phyloP scores from a whole-genome alignment of 2,329 filamentous ascomycete species.

The Microdochium trichocladiopsis region DNA sequence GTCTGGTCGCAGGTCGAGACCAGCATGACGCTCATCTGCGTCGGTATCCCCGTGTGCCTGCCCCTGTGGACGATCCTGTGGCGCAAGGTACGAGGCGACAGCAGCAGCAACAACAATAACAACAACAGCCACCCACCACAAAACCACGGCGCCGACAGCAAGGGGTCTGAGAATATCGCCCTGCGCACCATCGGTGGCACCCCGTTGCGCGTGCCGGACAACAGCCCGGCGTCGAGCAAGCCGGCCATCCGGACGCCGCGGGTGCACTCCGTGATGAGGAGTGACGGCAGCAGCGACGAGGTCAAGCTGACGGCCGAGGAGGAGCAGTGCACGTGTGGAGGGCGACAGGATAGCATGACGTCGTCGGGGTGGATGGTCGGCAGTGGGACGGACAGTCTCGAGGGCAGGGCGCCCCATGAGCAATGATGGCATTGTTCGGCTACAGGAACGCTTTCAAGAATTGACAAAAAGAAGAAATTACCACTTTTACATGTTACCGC shows the following conservation, averaged over 20 bases:
- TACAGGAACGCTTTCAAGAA: too few species aligned
- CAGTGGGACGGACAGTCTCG: too few species aligned
- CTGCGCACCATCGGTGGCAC: background rate
- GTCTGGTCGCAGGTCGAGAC: conserved; percentile 16
- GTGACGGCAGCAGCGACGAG: background rate
- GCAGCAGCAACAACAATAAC: background rate
- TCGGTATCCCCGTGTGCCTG: conserved; percentile 9
- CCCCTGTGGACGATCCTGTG: background rate
- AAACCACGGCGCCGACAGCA: background rate
- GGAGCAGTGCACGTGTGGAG: background rate
- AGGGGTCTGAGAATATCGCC: background rate
- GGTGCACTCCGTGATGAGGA: background rate
- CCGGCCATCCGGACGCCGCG: background rate
- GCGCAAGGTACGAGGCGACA: background rate
- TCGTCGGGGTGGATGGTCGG: background rate
- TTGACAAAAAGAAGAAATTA: too few species aligned
- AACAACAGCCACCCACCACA: background rate
- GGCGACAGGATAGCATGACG: background rate
- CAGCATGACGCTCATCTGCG: conserved; percentile 15
- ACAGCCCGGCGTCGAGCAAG: background rate
- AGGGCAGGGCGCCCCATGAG: too few species aligned
- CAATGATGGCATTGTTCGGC: background rate
- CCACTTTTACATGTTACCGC: background rate
- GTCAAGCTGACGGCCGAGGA: background rate
- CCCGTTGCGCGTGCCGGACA: background rate